A percentile compares a stretch with the other conserved stretches of the same genome.
Evolutionary conservation across 495 filamentous ascomycete genomes (phyloP).

Genomic region (Parathielavia hyrcaniae): DNA sequence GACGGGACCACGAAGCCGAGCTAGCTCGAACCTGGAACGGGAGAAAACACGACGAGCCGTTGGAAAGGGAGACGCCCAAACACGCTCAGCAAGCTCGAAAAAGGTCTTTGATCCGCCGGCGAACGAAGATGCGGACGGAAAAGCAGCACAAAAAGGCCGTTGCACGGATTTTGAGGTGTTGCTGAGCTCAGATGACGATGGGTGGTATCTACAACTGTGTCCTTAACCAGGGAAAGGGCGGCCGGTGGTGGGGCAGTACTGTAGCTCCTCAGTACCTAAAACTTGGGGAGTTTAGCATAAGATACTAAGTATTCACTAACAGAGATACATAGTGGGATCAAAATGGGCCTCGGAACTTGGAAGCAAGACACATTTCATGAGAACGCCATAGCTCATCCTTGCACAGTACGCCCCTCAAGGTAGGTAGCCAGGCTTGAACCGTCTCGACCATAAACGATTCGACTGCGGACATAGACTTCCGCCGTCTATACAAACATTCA

Average conservation of each 20-base stretch:
- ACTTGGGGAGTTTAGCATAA: neutral
- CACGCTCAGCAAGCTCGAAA: constrained; percentile 11
- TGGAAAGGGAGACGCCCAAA: neutral
- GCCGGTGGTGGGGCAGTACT: constrained; percentile 20
- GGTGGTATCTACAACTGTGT: constrained; percentile 32
- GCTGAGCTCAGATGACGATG: constrained; percentile 20
- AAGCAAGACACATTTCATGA: neutral
- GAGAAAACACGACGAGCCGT: neutral
- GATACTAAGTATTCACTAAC: neutral
- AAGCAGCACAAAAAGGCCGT: neutral
- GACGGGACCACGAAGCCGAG: neutral
- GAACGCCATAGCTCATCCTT: constrained; percentile 2
- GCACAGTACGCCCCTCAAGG: neutral
- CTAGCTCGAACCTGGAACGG: neutral
- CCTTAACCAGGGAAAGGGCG: too few relatives aligned
- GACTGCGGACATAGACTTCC: neutral
- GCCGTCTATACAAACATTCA: too few relatives aligned
- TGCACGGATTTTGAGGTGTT: constrained; percentile 15
- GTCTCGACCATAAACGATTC: neutral
- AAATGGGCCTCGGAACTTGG: constrained; percentile 3
- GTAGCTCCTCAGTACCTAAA: neutral
- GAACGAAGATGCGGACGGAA: constrained; percentile 2
- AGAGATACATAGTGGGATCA: neutral
- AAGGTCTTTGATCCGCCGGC: constrained; percentile 2
- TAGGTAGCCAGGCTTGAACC: neutral